These are phyloP conservation scores for Fusarium camptoceras DNA, from an alignment of 2,329 filamentous ascomycete genomes.

Conservation along the genomic window DNA sequence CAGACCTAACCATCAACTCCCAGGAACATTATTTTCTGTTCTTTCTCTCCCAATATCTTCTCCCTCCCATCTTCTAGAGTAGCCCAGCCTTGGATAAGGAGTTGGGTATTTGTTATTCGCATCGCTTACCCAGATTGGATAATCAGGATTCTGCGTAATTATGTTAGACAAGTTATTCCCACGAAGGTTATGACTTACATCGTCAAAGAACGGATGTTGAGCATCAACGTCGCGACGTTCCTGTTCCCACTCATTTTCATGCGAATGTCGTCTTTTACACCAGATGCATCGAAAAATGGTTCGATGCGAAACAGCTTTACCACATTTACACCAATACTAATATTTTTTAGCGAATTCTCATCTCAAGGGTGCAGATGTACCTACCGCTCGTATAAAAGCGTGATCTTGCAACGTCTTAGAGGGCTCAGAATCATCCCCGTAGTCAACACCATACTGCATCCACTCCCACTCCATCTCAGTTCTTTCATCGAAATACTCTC, in stretches of 20 bases:
- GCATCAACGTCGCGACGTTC: neutral
- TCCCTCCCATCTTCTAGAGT: neutral
- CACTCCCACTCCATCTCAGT: conserved; percentile 14
- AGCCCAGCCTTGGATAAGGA: conserved; percentile 23
- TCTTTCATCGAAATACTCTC: neutral
- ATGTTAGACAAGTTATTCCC: fast-evolving
- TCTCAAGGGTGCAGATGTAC: fast-evolving
- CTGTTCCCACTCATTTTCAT: conserved; percentile 17
- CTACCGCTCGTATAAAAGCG: conserved; percentile 3
- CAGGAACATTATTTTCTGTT: neutral
- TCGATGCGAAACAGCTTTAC: neutral
- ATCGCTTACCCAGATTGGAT: conserved; percentile 24
- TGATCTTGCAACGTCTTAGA: conserved; percentile 12
- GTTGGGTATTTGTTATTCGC: neutral
- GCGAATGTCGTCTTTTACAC: conserved; percentile 31
- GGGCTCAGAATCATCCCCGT: conserved; percentile 17
- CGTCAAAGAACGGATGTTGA: conserved; percentile 29
- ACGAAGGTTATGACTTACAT: neutral
- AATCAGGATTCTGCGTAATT: conserved; percentile 6
- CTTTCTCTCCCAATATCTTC: neutral
- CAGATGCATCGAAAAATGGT: conserved; percentile 18
- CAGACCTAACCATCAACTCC: too few relatives aligned
- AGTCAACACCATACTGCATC: neutral
- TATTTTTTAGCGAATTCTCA: fast-evolving
- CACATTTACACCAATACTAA: conserved; percentile 35